These are phyloP conservation scores for Rhizomucor miehei DNA, from an alignment of 371 early-diverging fungal genomes.

Conservation along the genomic window DNA sequence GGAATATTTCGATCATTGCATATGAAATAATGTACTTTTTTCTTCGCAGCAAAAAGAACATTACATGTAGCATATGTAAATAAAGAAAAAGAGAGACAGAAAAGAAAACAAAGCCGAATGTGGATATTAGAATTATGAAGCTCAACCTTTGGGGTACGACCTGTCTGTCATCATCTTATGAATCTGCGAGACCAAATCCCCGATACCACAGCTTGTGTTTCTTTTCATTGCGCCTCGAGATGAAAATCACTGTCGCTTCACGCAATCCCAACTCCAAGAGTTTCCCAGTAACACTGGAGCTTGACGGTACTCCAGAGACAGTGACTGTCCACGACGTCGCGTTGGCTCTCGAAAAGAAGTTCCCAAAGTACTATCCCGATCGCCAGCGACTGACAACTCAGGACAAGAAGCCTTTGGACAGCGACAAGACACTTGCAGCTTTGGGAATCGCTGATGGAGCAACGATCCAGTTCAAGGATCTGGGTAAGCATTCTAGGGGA, in stretches of 20 bases:
- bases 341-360: constrained; percentile 56
- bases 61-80: no score
- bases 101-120: no score
- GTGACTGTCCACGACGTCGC: constrained; percentile 65
- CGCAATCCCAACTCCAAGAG: constrained; percentile 41
- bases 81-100: no score
- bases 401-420: constrained; percentile 51
- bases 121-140: no score
- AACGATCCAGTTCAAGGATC: constrained; percentile 78
- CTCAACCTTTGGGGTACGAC: no score
- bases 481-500: constrained; percentile 42
- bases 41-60: no score
- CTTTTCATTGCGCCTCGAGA: constrained; percentile 1
- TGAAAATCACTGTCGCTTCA: constrained; percentile 46
- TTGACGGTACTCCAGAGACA: constrained; percentile 44
- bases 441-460: constrained; percentile 62
- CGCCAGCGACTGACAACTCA: constrained; percentile 78
- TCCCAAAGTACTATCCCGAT: constrained; percentile 64
- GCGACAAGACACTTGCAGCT: constrained; percentile 55
- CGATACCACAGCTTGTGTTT: no score
- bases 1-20: no score
- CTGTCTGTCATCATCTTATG: no score
- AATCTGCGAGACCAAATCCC: no score
- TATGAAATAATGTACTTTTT: no score
- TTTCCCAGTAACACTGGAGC: constrained; percentile 64